Base-by-base conservation (phyloP, 2,329 filamentous ascomycete species). In the Alternaria consortialis region DNA sequence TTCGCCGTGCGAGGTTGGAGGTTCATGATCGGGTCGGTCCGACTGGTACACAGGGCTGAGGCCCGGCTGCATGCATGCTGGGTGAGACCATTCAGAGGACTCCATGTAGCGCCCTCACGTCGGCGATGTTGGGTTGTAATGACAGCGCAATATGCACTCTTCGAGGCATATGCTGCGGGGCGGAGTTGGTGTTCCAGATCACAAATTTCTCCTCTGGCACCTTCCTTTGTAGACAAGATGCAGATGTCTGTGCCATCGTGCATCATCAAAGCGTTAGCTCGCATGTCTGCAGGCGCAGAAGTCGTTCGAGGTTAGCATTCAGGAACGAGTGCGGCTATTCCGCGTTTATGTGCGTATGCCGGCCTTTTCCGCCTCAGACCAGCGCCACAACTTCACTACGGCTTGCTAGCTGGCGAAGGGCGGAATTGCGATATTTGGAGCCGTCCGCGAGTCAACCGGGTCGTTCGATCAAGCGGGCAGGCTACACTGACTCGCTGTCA, bases 81-180 rank as follows among this genome's bases (percentile, higher is more conserved):
- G 44, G 15, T 29, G 29, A 63, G 53, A 39, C 62, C 64, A 63
- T 66, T 66, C 62, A 65, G 53, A 58, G 39, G 46, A 58, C 32
- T n/a, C 46, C 37, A 29, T 65, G 53, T 65, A 64, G 62, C 64
- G 64, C 64, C 59, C 46, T 39, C 12, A 34, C 27, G 44, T 56
- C 51, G 53, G 51, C 57, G 32, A 60, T n/a, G 50, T 55, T 48
- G 53, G 44, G 57, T 51, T 52, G 53, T 39, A 43, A 34, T 39
- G 47, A 51, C 36, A 36, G 39, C 57, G 47, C 54, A 53, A 53
- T 17, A 46, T 39, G 54, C 52, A 42, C 31, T 29, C 25, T 55
- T 54, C 37, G 46, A 60, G 34, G 44, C 40, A 47, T 57, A 36
- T 36, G 54, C 59, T 44, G 50, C 42, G 56, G 57, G 53, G 52